Percentiles rank a stretch among this genome's conserved stretches.
Conservation (phyloP, 306 rosid genomes). For the Prunus mongolica region DNA sequence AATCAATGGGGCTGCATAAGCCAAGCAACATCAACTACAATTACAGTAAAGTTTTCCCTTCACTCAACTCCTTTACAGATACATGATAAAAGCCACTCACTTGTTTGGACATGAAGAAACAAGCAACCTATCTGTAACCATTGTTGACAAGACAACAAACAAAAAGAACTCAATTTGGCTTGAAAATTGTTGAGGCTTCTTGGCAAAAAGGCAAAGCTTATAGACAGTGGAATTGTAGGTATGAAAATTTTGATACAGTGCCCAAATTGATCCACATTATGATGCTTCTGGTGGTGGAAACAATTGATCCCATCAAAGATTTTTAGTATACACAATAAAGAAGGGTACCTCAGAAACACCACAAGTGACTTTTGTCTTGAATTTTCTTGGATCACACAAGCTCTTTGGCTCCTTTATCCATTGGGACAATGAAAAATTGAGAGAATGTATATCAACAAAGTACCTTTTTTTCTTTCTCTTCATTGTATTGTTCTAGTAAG, state of each 20-base stretch:
- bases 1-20: not conserved
- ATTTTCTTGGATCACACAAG: constrained; percentile 9
- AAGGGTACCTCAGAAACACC: constrained; percentile 27
- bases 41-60: not conserved
- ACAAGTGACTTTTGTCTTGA: constrained; percentile 9
- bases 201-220: not conserved
- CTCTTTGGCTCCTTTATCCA: constrained; percentile 17
- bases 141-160: not conserved
- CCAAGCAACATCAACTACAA: not conserved
- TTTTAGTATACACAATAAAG: constrained; percentile 21
- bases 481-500: constrained; percentile 77
- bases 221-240: constrained; percentile 1
- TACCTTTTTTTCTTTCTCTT: constrained; percentile 6
- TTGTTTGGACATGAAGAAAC: not conserved
- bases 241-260: not conserved
- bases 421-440: constrained; percentile 1
- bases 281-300: constrained; percentile 25
- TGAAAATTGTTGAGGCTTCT: not conserved
- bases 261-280: constrained; percentile 19
- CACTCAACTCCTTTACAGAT: constrained; percentile 1
- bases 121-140: not conserved
- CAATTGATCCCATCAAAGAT: constrained; percentile 14
- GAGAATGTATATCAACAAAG: constrained; percentile 32
- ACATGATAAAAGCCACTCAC: not conserved
- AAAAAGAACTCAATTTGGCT: not conserved